Conservation (phyloP, 2,329 filamentous ascomycete species). For the Aspergillus sojae region DNA sequence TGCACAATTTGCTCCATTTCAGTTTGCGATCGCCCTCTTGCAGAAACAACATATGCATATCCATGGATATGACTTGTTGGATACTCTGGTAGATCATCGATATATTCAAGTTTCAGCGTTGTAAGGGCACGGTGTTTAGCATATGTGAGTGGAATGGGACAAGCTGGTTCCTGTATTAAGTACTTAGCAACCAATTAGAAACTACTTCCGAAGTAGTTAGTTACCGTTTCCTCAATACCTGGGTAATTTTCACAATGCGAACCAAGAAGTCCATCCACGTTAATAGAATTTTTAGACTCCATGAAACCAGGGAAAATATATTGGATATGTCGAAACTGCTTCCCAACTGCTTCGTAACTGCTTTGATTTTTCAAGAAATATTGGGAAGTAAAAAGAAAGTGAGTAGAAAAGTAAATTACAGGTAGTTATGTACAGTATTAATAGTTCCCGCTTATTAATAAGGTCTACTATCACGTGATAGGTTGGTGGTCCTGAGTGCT, state of each 20-base stretch:
- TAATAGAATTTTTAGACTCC: neutral
- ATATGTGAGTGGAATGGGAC: neutral
- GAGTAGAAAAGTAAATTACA: too few species aligned
- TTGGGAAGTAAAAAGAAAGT: too few species aligned
- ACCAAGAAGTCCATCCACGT: neutral
- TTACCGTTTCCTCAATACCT: neutral
- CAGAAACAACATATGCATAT: neutral
- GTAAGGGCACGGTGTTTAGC: neutral
- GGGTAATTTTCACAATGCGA: neutral
- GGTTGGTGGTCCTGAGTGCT: fast-evolving
- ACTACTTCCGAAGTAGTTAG: neutral
- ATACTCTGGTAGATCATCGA: neutral
- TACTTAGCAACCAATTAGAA: neutral
- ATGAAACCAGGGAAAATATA: neutral
- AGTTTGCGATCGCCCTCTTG: neutral
- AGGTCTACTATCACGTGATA: fast-evolving
- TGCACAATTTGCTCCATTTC: neutral
- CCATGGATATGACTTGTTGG: neutral
- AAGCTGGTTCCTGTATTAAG: neutral
- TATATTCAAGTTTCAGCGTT: neutral
- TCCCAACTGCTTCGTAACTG: too few species aligned
- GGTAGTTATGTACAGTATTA: too few species aligned
- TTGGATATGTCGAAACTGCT: neutral
- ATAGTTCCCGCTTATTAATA: too few species aligned
- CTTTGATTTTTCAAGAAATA: too few species aligned